A percentile compares a stretch with the other conserved stretches of the same genome.
Evolutionary conservation across 305 asterid genomes (phyloP).

Genomic region (Plantago coronopus): DNA sequence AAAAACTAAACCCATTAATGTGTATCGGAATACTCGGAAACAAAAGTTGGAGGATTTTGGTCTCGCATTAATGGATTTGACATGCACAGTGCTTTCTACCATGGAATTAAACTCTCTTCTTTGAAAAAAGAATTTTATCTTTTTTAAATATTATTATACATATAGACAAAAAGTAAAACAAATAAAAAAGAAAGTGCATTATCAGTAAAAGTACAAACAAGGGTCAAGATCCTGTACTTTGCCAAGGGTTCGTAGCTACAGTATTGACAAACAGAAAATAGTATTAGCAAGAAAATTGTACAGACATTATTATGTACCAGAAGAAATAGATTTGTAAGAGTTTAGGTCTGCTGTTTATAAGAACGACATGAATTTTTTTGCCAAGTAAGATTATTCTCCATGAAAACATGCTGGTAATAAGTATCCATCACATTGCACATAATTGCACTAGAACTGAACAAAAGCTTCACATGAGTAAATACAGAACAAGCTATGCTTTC

Average conservation of each 20-base stretch:
- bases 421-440: not conserved
- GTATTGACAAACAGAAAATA: too few species aligned
- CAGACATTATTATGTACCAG: not conserved
- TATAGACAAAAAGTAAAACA: too few species aligned
- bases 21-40: not conserved
- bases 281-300: too few species aligned
- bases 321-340: not conserved
- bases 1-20: not conserved
- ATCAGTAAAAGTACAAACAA: too few species aligned
- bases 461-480: not conserved
- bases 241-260: too few species aligned
- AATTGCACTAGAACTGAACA: not conserved
- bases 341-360: too few species aligned
- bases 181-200: too few species aligned
- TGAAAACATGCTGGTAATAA: not conserved
- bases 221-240: too few species aligned
- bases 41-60: not conserved
- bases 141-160: too few species aligned
- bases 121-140: not conserved
- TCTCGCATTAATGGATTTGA: not conserved
- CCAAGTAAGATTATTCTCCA: not conserved
- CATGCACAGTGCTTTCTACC: conserved; percentile 9
- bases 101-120: not conserved
- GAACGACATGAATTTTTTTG: not conserved
- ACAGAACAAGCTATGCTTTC: not conserved